These are phyloP conservation scores for Coprinopsis marcescibilis DNA, from an alignment of 768 basidiomycete species.

Conservation along the genomic window DNA sequence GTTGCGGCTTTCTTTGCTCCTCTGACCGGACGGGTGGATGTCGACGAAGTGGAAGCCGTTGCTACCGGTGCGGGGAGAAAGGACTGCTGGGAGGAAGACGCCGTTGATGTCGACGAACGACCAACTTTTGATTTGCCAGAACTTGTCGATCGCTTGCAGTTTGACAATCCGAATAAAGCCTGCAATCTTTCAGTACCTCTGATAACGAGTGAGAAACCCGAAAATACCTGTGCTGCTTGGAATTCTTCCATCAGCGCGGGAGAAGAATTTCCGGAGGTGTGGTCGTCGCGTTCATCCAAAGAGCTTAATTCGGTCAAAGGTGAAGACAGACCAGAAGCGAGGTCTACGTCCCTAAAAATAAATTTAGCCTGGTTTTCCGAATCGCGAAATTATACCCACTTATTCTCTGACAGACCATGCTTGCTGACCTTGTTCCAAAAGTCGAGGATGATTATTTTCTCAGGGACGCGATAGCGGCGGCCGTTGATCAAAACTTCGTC, in stretches of 20 bases:
- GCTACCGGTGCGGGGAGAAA: neutral
- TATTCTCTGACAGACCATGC: conserved; percentile 30
- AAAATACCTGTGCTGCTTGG: conserved; percentile 51
- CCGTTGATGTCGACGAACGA: neutral
- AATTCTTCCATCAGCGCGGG: conserved; percentile 46
- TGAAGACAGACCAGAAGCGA: conserved; percentile 54
- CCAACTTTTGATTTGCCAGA: neutral
- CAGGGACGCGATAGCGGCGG: conserved; percentile 88
- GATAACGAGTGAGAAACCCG: neutral
- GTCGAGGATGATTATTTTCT: conserved; percentile 85
- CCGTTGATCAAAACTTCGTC: conserved; percentile 88
- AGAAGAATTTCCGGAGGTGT: conserved; percentile 22
- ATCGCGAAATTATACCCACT: conserved; percentile 30
- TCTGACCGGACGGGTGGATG: conserved; percentile 5
- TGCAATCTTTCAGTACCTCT: conserved; percentile 9
- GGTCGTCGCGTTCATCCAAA: conserved; percentile 53
- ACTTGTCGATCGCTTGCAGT: neutral
- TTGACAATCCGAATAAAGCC: conserved; percentile 23
- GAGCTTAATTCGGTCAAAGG: conserved; percentile 73
- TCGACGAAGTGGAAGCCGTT: neutral
- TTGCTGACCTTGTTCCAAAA: conserved; percentile 86
- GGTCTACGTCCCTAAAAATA: conserved; percentile 36
- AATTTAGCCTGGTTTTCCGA: too few species aligned
- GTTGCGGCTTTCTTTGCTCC: conserved; percentile 10
- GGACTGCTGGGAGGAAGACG: neutral